Conservation (phyloP, 2,329 filamentous ascomycete species). For the Fusarium tuaranense region DNA sequence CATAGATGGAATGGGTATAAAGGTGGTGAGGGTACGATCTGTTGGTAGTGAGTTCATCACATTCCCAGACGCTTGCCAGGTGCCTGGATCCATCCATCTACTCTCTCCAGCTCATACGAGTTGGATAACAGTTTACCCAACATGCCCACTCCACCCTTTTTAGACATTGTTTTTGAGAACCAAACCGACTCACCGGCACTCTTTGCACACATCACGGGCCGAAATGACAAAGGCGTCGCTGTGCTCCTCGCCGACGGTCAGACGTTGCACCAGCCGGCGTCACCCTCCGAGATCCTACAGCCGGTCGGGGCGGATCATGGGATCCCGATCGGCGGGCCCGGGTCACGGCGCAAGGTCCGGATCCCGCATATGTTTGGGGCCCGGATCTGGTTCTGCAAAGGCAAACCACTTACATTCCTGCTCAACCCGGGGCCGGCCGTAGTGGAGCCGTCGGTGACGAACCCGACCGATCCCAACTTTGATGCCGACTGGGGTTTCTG, state of each 20-base stretch:
- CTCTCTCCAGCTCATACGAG: background rate
- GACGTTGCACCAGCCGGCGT: conserved; percentile 73
- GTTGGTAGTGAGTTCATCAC: background rate
- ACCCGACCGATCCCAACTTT: conserved; percentile 72
- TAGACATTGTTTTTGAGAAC: conserved; percentile 74
- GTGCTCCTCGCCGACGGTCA: conserved; percentile 75
- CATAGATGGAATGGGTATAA: conserved; percentile 8
- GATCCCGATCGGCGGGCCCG: conserved; percentile 73
- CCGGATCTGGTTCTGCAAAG: conserved; percentile 77
- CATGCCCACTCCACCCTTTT: conserved; percentile 46
- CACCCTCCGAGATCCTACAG: conserved; percentile 63
- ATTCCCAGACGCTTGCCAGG: background rate
- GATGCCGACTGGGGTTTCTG: conserved; percentile 73
- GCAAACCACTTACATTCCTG: conserved; percentile 72
- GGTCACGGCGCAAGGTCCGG: conserved; percentile 68
- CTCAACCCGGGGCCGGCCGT: conserved; percentile 79
- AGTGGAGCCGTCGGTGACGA: conserved; percentile 80
- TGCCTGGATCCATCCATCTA: background rate
- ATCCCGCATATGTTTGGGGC: conserved; percentile 79
- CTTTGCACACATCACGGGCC: conserved; percentile 79
- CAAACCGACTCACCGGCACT: conserved; percentile 67
- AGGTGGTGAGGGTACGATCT: background rate
- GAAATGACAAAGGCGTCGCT: conserved; percentile 67
- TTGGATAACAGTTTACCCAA: background rate
- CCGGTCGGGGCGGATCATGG: conserved; percentile 68